These are phyloP conservation scores for Articulospora tetracladia DNA, from an alignment of 495 filamentous ascomycete genomes.

Conservation along the genomic window DNA sequence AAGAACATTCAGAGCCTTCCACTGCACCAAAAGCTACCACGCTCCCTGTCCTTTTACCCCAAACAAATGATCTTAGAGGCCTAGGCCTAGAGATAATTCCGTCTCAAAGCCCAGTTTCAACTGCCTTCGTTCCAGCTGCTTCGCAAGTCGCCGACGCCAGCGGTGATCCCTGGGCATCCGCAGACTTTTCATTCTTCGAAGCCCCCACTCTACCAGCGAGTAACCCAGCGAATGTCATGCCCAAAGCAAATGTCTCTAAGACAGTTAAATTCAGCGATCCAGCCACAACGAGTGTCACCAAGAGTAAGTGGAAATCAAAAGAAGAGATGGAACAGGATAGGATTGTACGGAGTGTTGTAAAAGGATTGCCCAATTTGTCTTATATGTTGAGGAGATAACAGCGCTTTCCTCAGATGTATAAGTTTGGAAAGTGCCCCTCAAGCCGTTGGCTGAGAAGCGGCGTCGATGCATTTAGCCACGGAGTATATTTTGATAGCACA, in stretches of 20 bases:
- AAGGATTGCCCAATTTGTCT: conserved; percentile 45
- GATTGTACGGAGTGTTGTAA: conserved; percentile 34
- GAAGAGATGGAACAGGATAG: conserved; percentile 28
- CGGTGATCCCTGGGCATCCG: conserved; percentile 31
- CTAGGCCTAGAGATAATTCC: background rate
- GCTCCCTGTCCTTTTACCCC: background rate
- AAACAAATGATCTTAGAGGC: background rate
- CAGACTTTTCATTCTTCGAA: conserved; percentile 37
- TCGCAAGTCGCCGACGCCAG: background rate
- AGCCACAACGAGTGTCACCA: background rate
- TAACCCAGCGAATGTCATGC: background rate
- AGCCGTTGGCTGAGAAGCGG: no score
- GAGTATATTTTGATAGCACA: background rate
- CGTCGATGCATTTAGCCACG: background rate
- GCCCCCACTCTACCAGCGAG: conserved; percentile 12
- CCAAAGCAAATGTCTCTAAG: conserved; percentile 13
- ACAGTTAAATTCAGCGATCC: conserved; percentile 17
- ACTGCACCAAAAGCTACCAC: background rate
- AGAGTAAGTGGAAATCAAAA: conserved; percentile 18
- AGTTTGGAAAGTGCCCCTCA: no score
- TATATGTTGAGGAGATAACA: conserved; percentile 45
- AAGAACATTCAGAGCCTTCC: background rate
- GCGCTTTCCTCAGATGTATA: no score
- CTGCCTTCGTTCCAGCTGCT: background rate
- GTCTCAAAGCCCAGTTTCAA: background rate